Conservation (phyloP, 2,329 filamentous ascomycete genomes). For the Colletotrichum scovillei region DNA sequence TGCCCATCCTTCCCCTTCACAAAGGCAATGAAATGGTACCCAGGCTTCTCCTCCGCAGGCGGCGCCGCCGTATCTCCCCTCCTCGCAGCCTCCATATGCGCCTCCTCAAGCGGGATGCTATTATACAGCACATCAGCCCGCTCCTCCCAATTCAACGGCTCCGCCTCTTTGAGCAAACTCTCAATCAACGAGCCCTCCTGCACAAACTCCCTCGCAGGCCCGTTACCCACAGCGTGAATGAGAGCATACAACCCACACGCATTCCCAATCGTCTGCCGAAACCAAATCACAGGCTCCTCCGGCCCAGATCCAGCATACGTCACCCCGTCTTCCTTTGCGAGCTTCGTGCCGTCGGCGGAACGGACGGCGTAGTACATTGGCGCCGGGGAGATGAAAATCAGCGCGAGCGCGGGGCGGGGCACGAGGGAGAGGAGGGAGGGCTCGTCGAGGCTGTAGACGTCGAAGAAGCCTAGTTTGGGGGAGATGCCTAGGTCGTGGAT, state of each 20-base stretch:
- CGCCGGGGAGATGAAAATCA: constrained; percentile 82
- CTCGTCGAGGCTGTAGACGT: constrained; percentile 85
- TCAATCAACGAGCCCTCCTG: constrained; percentile 64
- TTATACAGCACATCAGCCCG: constrained; percentile 79
- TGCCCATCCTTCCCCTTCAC: constrained; percentile 73
- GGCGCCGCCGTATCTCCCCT: constrained; percentile 76
- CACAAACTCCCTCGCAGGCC: constrained; percentile 67
- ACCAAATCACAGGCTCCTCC: constrained; percentile 80
- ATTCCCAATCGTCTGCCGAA: constrained; percentile 85
- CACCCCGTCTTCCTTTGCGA: constrained; percentile 38
- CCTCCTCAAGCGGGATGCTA: constrained; percentile 75
- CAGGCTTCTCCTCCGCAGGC: constrained; percentile 68
- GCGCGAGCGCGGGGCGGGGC: constrained; percentile 79
- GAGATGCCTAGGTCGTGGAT: constrained; percentile 79
- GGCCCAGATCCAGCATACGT: constrained; percentile 46
- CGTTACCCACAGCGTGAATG: constrained; percentile 79
- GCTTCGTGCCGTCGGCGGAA: constrained; percentile 31
- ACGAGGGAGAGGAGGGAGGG: constrained; percentile 80
- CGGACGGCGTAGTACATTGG: constrained; percentile 59
- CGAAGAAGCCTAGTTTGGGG: constrained; percentile 76
- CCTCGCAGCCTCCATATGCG: constrained; percentile 76
- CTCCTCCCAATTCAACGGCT: constrained; percentile 68
- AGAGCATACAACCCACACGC: constrained; percentile 85
- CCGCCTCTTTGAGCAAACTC: constrained; percentile 69
- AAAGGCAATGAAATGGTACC: constrained; percentile 86